Evolutionary conservation across 2,329 filamentous ascomycete species (phyloP), one percentile per base, ranked within the genome.

Genomic region (Aspergillus aculeatus): DNA sequence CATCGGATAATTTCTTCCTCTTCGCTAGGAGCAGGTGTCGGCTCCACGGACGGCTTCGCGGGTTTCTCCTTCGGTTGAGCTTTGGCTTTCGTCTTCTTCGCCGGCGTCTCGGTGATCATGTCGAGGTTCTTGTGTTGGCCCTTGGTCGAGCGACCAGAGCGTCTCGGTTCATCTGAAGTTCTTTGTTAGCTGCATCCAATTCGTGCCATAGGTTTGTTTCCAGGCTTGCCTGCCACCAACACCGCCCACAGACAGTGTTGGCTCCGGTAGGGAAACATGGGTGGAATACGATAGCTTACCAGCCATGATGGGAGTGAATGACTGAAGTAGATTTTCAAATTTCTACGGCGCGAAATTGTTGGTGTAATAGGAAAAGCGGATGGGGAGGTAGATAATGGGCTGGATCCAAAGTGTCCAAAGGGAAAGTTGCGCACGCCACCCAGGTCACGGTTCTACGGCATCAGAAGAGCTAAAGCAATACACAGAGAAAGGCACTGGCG

Each of bases 61-160:
- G 73, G 69, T 62, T 80, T 80, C 50, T 75, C 73, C 64, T 79
- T 80, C 47, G 73, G 68, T 61, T 79, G 82, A 50, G 76, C 67
- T 70, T 83, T 84, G 59, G 77, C 71, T 58, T 77, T 79, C 49
- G 73, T 68, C 68, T 80, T 81, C 65, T 81, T 79, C 56, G 79
- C 64, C 5, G 80, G 74, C 16, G 78, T 76, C 50, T 91, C 89
- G 67, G 90, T 84, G 58, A 89, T 58, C 53, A 77, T 83, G 72
- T 96, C 92, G 68, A 92, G 88, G 66, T 90, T 89, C 77, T 96
- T 96, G 77, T 98, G 92, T 71, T 97, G 93, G 73, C 95, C 95
- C 75, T 99, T 99, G 65, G 95, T 99, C 70, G 94, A 92, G 71
- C 95, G 90, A 66, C 95, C 93, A 48, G 95, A 99, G 73, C 95